Base-by-base conservation (phyloP, 78 protist species). In the Dictyostelium capitatum region DNA sequence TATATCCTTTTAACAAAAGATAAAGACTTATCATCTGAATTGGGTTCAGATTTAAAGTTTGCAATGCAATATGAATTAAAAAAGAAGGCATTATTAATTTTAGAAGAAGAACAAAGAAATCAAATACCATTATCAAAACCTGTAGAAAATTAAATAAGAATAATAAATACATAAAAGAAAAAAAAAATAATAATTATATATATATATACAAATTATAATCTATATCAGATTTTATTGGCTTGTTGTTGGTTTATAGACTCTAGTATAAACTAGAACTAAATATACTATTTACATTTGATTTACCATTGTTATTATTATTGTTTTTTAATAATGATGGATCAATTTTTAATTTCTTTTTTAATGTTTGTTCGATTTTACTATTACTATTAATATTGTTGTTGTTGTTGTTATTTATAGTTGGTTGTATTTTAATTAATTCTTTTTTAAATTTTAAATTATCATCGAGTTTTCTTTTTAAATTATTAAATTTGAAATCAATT, bases 21-120 rank as follows among this genome's bases (percentile, higher is more conserved):
- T n/a, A 90, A 90, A 43, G 77, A 90, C 75, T 64, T 90, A 75
- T 46, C 23, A 30, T 90, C 95, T 28, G 80, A 90, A 62, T 73
- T 82, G 10, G 95, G 95, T 75, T 64, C 83, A 57, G 87, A 90
- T 59, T 64, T 90, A 70, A 90, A 90, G 10, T 10, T 54, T 43
- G 50, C 82, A 28, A 48, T 87, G 79, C 62, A 87, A 37, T 6
- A 53, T 28, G 80, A n/a, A 23, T 12, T 67, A 53, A 51, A 51
- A 50, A 20, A 70, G 37, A 82, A 69, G 53, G 77, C 77, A 20
- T 23, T 54, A 41, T 43, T 46, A 67, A 69, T 82, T 67, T 69
- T 69, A 77, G 67, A 28, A 23, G 25, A 77, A 30, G 67, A 77
- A 77, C 28, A 46, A 12, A n/a, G 19, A 73, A 62, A 25, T 19